Percentiles rank a stretch among this genome's conserved stretches.
These are phyloP conservation scores for Melastoma candidum DNA, from an alignment of 441 rosid species.

Conservation along the genomic window DNA sequence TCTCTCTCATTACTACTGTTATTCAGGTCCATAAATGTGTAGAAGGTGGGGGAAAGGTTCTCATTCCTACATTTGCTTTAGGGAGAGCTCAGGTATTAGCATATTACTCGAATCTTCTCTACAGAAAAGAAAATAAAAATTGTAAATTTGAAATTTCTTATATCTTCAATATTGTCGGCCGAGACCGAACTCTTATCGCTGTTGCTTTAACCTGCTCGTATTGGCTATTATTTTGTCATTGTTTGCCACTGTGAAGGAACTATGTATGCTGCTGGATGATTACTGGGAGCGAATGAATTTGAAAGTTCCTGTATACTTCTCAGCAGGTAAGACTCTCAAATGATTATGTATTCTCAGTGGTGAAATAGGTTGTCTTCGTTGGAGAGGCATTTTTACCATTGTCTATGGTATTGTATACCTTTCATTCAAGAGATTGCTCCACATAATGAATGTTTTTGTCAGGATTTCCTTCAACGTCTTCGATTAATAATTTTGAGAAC, in stretches of 20 bases:
- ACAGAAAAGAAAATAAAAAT: background rate
- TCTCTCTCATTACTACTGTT: background rate
- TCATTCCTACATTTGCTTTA: conserved; percentile 93
- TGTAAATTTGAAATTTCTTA: background rate
- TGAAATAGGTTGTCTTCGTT: no score
- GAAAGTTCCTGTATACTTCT: conserved; percentile 87
- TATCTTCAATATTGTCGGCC: no score
- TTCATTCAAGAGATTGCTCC: no score
- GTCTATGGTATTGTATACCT: no score
- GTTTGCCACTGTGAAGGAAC: conserved; percentile 40
- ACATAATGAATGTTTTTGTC: no score
- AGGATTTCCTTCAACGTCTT: no score
- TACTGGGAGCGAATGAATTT: conserved; percentile 97
- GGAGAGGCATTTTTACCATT: no score
- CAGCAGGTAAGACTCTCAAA: conserved; percentile 51
- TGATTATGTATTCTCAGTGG: background rate
- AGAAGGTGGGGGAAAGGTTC: conserved; percentile 91
- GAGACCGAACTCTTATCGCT: no score
- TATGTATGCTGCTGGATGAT: conserved; percentile 85
- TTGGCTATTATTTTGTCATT: background rate
- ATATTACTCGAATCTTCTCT: background rate
- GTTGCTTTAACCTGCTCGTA: background rate
- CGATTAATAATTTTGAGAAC: no score
- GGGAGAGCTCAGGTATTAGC: conserved; percentile 91
- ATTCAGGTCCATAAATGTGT: conserved; percentile 84